Conservation (phyloP, 1,139 yeast genomes). For the Trichomonascaceae sp. region DNA sequence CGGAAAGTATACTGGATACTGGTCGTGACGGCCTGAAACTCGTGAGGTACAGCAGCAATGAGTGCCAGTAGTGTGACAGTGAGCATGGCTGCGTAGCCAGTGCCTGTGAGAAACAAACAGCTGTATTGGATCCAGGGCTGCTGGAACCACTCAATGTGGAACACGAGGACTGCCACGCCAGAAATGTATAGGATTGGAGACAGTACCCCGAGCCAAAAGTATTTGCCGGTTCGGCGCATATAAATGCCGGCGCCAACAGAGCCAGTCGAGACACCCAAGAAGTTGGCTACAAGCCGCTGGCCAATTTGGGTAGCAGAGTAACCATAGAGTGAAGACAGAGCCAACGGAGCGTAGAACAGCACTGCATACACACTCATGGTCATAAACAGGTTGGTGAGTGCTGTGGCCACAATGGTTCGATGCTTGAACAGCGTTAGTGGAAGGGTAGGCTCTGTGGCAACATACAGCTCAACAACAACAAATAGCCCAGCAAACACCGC, state of each 20-base stretch:
- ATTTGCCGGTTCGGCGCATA: slow-evolving; percentile 58
- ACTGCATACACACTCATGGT: slow-evolving; percentile 44
- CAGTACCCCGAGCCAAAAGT: slow-evolving; percentile 36
- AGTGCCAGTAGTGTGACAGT: slow-evolving; percentile 56
- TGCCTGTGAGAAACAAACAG: slow-evolving; percentile 35
- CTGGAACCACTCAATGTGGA: slow-evolving; percentile 19
- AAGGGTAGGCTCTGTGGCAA: slow-evolving; percentile 54
- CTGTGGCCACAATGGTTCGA: slow-evolving; percentile 49
- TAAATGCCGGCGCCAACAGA: slow-evolving; percentile 57
- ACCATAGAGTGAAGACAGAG: slow-evolving; percentile 42
- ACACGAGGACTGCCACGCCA: slow-evolving; percentile 30
- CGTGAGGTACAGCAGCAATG: slow-evolving; percentile 49
- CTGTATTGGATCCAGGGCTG: slow-evolving; percentile 46
- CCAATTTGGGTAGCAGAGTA: slow-evolving; percentile 51
- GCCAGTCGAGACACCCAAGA: slow-evolving; percentile 56
- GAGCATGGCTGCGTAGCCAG: slow-evolving; percentile 47
- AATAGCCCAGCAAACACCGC: slow-evolving; percentile 27
- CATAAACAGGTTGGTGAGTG: slow-evolving; percentile 53
- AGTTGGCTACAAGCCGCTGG: slow-evolving; percentile 48
- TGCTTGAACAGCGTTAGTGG: slow-evolving; percentile 44
- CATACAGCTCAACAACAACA: slow-evolving; percentile 36
- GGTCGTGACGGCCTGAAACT: slow-evolving; percentile 59
- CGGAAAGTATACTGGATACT: slow-evolving; percentile 66
- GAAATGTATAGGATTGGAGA: slow-evolving; percentile 34
- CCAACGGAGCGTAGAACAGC: slow-evolving; percentile 53